These are phyloP conservation scores for Xylona heveae DNA, from an alignment of 495 filamentous ascomycete species.

Conservation along the genomic window DNA sequence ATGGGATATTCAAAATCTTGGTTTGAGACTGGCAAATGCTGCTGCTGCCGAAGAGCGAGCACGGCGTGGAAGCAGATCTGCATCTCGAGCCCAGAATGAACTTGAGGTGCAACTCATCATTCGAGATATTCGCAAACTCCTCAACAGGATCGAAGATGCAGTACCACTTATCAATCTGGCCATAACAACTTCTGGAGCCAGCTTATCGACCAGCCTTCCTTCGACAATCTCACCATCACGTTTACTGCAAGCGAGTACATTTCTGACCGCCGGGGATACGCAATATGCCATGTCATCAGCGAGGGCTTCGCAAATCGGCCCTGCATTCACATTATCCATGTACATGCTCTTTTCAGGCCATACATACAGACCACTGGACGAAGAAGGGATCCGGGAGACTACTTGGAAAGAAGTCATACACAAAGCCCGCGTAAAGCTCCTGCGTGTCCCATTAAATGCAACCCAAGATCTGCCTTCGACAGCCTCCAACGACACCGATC, in stretches of 20 bases:
- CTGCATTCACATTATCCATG: slow-evolving; percentile 69
- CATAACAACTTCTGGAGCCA: slow-evolving; percentile 86
- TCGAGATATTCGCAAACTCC: slow-evolving; percentile 50
- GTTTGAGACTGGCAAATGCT: slow-evolving; percentile 48
- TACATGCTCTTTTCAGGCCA: slow-evolving; percentile 95
- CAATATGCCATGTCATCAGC: slow-evolving; percentile 48
- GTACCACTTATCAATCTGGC: slow-evolving; percentile 88
- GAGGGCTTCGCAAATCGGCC: slow-evolving; percentile 62
- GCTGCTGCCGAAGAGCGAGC: slow-evolving; percentile 43
- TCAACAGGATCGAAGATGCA: slow-evolving; percentile 71
- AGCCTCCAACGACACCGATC: not conserved
- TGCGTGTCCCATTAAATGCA: slow-evolving; percentile 24
- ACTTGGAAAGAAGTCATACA: slow-evolving; percentile 98
- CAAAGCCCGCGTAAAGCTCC: slow-evolving; percentile 69
- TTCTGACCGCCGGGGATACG: slow-evolving; percentile 72
- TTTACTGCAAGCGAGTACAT: slow-evolving; percentile 80
- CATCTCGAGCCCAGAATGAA: slow-evolving; percentile 22
- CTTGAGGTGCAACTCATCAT: slow-evolving; percentile 50
- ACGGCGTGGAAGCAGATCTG: slow-evolving; percentile 24
- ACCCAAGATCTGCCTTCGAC: slow-evolving; percentile 21
- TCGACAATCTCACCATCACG: slow-evolving; percentile 77
- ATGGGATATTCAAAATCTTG: slow-evolving; percentile 70
- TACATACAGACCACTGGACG: slow-evolving; percentile 33
- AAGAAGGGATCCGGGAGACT: slow-evolving; percentile 44
- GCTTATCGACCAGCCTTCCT: slow-evolving; percentile 54